Percentiles rank a stretch among this genome's conserved stretches.
phyloP scores from a whole-genome alignment of 495 filamentous ascomycete genomes.

The Aspergillus cristatus region DNA sequence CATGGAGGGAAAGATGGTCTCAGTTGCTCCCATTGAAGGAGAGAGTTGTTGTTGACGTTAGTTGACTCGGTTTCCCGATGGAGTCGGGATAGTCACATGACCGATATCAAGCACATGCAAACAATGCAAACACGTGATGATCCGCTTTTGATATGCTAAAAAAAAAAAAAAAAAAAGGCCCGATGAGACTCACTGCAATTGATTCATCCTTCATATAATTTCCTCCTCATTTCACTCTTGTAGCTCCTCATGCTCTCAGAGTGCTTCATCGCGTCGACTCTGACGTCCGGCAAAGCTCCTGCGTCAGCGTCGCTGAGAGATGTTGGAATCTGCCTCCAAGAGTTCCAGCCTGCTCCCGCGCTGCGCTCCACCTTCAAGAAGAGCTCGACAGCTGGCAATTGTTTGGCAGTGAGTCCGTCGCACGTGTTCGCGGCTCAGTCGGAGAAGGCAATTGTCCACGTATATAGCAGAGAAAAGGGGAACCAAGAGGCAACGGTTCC shows the following conservation, averaged over 20 bases:
- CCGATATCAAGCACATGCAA: conserved; percentile 12
- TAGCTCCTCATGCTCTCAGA: conserved; percentile 64
- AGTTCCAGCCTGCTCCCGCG: conserved; percentile 62
- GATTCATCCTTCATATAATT: conserved; percentile 9
- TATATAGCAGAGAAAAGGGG: conserved; percentile 74
- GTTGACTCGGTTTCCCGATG: too few relatives aligned
- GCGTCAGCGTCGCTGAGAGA: conserved; percentile 62
- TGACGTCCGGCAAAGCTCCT: conserved; percentile 52
- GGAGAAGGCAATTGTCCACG: conserved; percentile 84
- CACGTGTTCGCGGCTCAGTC: conserved; percentile 88
- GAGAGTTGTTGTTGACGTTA: too few relatives aligned
- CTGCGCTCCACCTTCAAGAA: conserved; percentile 82
- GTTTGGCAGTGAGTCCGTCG: conserved; percentile 68
- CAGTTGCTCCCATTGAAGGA: too few relatives aligned
- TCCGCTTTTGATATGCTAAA: neutral
- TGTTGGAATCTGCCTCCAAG: conserved; percentile 75
- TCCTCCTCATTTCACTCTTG: conserved; percentile 4
- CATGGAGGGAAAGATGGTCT: conserved; percentile 1
- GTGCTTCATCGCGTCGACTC: conserved; percentile 67
- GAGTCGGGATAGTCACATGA: too few relatives aligned
- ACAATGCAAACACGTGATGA: conserved; percentile 29
- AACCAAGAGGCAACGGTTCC: conserved; percentile 81
- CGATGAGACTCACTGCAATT: conserved; percentile 6
- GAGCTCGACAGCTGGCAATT: conserved; percentile 68
- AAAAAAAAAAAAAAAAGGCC: conserved; percentile 25